These are phyloP conservation scores for Ustilago trichophora DNA, from an alignment of 1,284 basidiomycete genomes.

Conservation along the genomic window DNA sequence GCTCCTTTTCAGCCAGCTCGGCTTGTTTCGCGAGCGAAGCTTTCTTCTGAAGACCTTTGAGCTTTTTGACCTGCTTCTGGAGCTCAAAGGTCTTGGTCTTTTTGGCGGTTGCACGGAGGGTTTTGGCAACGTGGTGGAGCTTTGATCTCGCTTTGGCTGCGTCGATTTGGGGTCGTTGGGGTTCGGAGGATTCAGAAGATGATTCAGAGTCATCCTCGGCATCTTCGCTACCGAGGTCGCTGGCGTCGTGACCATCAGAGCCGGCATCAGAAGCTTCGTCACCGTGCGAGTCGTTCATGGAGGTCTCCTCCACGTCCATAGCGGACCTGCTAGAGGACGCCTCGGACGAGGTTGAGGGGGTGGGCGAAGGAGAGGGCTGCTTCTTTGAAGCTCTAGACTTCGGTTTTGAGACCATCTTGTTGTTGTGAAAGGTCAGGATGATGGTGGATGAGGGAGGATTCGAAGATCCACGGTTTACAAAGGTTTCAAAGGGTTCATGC, in stretches of 20 bases:
- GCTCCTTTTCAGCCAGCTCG: conserved; percentile 71
- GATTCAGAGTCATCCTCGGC: neutral
- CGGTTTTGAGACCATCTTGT: too few species aligned
- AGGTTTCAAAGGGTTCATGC: too few species aligned
- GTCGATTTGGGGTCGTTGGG: conserved; percentile 16
- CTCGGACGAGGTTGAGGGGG: conserved; percentile 3
- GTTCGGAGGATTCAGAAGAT: neutral
- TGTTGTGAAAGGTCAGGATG: too few species aligned
- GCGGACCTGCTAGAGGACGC: conserved; percentile 27
- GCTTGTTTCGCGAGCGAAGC: conserved; percentile 58
- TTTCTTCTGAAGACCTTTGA: conserved; percentile 73
- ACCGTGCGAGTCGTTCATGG: neutral
- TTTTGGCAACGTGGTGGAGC: conserved; percentile 74
- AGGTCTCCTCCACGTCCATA: conserved; percentile 8
- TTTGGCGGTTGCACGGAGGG: conserved; percentile 78
- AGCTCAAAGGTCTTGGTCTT: conserved; percentile 83
- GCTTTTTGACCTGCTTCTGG: conserved; percentile 82
- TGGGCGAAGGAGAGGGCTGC: conserved; percentile 2
- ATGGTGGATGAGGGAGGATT: too few species aligned
- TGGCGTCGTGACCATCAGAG: too few species aligned
- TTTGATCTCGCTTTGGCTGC: conserved; percentile 27
- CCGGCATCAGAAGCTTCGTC: neutral
- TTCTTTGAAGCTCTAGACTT: too few species aligned
- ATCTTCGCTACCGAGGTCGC: neutral
- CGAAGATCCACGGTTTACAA: too few species aligned